These are phyloP conservation scores for Cucumis hystrix DNA, from an alignment of 306 rosid species.

Conservation along the genomic window DNA sequence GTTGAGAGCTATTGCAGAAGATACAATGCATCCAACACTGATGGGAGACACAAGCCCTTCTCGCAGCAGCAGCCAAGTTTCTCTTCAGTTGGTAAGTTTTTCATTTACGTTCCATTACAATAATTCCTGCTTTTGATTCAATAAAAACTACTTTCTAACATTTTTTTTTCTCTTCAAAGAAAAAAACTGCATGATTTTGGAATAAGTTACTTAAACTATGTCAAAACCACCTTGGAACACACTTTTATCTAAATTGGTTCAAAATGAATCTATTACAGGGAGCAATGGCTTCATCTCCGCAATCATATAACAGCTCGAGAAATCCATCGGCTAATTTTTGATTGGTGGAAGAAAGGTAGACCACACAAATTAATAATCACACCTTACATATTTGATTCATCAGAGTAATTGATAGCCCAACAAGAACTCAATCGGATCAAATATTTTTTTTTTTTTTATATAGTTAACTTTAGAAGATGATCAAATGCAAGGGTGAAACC, in stretches of 20 bases:
- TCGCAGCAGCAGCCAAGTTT: slow-evolving; percentile 30
- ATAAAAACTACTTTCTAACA: not conserved
- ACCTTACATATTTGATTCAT: not conserved
- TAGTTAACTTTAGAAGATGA: not conserved
- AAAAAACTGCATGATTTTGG: not conserved
- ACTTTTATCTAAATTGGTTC: not conserved
- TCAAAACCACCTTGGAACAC: not conserved
- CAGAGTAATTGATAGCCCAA: not conserved
- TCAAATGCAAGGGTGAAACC: not conserved
- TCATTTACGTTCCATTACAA: not conserved
- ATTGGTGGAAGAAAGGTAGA: not conserved
- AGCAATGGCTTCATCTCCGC: not conserved
- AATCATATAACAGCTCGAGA: not conserved
- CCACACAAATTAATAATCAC: not conserved
- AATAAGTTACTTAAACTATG: not conserved
- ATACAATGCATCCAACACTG: slow-evolving; percentile 4
- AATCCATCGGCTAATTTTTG: not conserved
- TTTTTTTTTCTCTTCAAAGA: not conserved
- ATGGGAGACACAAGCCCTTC: slow-evolving; percentile 1
- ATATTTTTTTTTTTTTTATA: not conserved
- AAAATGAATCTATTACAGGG: not conserved
- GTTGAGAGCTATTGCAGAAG: slow-evolving; percentile 48
- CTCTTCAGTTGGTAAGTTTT: slow-evolving; percentile 41
- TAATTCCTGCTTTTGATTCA: not conserved
- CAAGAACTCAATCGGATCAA: not conserved